Percentiles rank a stretch among this genome's conserved stretches.
Conservation (phyloP, 2,329 filamentous ascomycete genomes). For the Hymenoscyphus albidus region DNA sequence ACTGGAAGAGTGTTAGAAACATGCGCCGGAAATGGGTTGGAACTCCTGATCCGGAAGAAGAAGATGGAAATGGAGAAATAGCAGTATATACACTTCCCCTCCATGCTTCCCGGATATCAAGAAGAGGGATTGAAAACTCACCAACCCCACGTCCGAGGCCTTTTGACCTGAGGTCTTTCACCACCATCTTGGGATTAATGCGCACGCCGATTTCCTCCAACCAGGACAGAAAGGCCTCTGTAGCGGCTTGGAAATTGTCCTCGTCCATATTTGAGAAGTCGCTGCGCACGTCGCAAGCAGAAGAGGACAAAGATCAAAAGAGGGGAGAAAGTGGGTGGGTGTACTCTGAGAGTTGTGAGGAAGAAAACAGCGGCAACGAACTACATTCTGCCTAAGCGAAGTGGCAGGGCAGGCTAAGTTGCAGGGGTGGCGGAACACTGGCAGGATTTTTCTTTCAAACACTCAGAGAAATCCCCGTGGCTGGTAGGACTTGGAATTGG, state of each 20-base stretch:
- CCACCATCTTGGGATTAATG: conserved; percentile 53
- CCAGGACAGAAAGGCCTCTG: conserved; percentile 54
- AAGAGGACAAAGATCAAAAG: background rate
- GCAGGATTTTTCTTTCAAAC: background rate
- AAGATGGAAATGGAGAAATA: background rate
- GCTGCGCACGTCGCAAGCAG: background rate
- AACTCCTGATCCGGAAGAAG: background rate
- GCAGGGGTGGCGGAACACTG: background rate
- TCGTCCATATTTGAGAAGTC: conserved; percentile 23
- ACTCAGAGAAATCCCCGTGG: background rate
- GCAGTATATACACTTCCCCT: conserved; percentile 28
- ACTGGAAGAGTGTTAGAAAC: conserved; percentile 41
- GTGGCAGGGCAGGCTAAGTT: background rate
- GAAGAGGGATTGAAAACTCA: conserved; percentile 40
- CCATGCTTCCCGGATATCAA: background rate
- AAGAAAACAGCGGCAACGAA: background rate
- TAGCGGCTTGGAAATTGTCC: conserved; percentile 43
- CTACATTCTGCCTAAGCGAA: background rate
- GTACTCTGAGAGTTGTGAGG: background rate
- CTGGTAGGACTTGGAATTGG: background rate
- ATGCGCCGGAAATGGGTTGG: background rate
- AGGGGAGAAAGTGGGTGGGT: background rate
- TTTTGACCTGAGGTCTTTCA: conserved; percentile 53
- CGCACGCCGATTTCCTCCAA: conserved; percentile 48
- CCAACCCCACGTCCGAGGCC: conserved; percentile 60